These are phyloP conservation scores for Hyparrhenia diplandra DNA, from an alignment of 176 grass and related monocot genomes.

Conservation along the genomic window DNA sequence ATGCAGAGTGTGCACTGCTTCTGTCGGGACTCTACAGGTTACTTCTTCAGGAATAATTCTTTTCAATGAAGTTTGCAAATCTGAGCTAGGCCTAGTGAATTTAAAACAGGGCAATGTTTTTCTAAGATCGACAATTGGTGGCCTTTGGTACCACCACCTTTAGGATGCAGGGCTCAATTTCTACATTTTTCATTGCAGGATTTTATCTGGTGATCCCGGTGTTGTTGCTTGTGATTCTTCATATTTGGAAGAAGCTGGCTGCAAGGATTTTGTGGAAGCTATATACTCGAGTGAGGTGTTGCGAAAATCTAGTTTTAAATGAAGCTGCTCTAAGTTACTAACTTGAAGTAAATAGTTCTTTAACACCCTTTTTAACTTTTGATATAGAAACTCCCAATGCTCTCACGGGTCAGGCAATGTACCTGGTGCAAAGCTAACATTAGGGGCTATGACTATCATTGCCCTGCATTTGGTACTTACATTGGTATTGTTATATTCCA, in stretches of 20 bases:
- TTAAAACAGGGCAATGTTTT: background rate
- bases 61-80: conserved; percentile 8
- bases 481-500: conserved; percentile 64
- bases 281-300: conserved; percentile 59
- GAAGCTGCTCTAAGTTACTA: conserved; percentile 14
- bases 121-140: background rate
- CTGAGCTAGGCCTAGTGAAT: conserved; percentile 14
- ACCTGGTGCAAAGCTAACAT: conserved; percentile 68
- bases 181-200: conserved; percentile 45
- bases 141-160: conserved; percentile 6
- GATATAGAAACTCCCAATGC: conserved; percentile 57
- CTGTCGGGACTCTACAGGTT: conserved; percentile 95
- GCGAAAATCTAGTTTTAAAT: conserved; percentile 31
- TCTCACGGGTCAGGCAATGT: conserved; percentile 77
- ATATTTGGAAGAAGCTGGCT: conserved; percentile 60
- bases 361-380: conserved; percentile 13
- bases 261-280: conserved; percentile 58
- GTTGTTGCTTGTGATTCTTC: conserved; percentile 58
- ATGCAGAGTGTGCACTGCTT: conserved; percentile 84
- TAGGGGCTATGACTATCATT: conserved; percentile 92
- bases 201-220: conserved; percentile 90
- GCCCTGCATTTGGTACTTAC: conserved; percentile 93
- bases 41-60: conserved; percentile 7
- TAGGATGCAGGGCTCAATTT: conserved; percentile 15
- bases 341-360: conserved; percentile 6